Percentiles rank a stretch among this genome's conserved stretches.
phyloP scores from a whole-genome alignment of 768 basidiomycete species.

The Lactarius quietus region DNA sequence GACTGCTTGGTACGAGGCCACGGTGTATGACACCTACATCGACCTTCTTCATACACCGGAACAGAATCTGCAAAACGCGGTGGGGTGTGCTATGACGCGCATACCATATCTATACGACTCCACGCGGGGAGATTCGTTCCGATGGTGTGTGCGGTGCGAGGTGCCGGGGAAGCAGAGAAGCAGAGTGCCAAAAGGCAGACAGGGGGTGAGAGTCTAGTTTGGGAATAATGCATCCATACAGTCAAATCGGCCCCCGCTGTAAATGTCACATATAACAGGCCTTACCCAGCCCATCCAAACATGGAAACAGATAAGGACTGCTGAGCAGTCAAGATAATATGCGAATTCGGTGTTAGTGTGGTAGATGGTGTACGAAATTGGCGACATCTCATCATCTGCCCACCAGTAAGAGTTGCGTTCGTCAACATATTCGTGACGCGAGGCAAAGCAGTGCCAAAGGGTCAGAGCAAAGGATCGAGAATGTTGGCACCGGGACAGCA shows the following conservation, averaged over 20 bases:
- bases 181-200: background rate
- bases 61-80: background rate
- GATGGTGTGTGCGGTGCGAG: background rate
- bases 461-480: background rate
- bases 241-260: background rate
- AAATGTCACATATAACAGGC: background rate
- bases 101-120: background rate
- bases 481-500: background rate
- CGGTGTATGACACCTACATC: no score
- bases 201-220: background rate
- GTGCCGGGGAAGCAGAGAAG: background rate
- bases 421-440: background rate
- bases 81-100: background rate
- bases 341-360: background rate
- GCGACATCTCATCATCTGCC: background rate
- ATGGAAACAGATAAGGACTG: background rate
- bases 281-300: background rate
- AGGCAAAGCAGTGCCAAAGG: background rate
- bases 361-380: background rate
- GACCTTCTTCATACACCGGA: background rate
- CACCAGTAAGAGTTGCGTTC: background rate
- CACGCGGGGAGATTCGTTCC: background rate
- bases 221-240: background rate
- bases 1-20: no score
- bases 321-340: background rate